Conservation (phyloP, 805 yeast species). For the Candida nitratophila region DNA sequence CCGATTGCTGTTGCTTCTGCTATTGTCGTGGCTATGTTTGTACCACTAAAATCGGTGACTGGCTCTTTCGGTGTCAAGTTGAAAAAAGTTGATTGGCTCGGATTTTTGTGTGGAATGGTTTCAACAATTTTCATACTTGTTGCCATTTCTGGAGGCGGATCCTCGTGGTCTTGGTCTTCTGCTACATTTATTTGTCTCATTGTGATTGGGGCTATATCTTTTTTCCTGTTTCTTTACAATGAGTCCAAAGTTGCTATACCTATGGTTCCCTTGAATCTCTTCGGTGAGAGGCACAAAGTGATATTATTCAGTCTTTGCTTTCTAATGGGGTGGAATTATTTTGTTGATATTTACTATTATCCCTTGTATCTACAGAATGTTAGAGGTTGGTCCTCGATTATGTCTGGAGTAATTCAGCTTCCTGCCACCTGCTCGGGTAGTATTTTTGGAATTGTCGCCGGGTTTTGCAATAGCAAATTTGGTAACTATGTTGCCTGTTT, state of each 20-base stretch:
- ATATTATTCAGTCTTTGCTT: slow-evolving; percentile 28
- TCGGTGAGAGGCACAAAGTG: slow-evolving; percentile 26
- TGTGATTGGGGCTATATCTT: slow-evolving; percentile 30
- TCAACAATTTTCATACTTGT: slow-evolving; percentile 42
- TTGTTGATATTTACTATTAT: slow-evolving; percentile 36
- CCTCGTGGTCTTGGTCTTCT: slow-evolving; percentile 43
- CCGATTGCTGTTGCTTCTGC: slow-evolving; percentile 25
- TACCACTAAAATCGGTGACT: slow-evolving; percentile 26
- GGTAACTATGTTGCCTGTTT: slow-evolving; percentile 32
- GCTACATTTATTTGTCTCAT: slow-evolving; percentile 22
- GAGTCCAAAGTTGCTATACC: slow-evolving; percentile 43
- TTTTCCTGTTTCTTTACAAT: slow-evolving; percentile 33
- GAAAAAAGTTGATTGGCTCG: slow-evolving; percentile 37
- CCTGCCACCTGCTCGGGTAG: slow-evolving; percentile 29
- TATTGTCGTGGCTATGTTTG: slow-evolving; percentile 16
- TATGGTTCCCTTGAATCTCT: slow-evolving; percentile 39
- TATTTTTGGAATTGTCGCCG: slow-evolving; percentile 34
- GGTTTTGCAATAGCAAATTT: slow-evolving; percentile 31
- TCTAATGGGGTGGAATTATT: slow-evolving; percentile 40
- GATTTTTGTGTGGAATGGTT: slow-evolving; percentile 25
- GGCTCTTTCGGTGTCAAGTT: slow-evolving; percentile 28
- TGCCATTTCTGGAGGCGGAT: slow-evolving; percentile 55
- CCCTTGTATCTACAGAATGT: slow-evolving; percentile 40
- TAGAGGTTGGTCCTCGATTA: slow-evolving; percentile 30
- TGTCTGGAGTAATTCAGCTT: slow-evolving; percentile 32